phyloP scores from a whole-genome alignment of 2,329 filamentous ascomycete genomes.

The Sclerotinia minor region DNA sequence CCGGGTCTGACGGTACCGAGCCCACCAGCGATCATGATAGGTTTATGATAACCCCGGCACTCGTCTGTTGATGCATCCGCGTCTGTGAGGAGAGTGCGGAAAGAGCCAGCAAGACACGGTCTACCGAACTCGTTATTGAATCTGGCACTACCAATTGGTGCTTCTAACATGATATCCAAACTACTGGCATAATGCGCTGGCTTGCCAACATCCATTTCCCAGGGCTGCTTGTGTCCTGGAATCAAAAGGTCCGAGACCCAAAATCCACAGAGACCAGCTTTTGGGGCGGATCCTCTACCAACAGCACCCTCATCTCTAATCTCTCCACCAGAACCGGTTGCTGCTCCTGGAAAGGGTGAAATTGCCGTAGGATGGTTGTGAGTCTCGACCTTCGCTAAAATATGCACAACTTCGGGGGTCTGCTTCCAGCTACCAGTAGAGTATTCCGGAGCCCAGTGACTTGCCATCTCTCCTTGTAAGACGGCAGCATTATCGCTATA shows the following conservation, averaged over 20 bases:
- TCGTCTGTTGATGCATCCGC: constrained; percentile 57
- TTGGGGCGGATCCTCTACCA: constrained; percentile 86
- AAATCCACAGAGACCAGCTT: constrained; percentile 88
- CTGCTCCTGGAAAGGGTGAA: constrained; percentile 87
- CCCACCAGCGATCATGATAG: constrained; percentile 97
- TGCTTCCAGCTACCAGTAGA: constrained; percentile 84
- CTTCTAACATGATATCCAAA: constrained; percentile 96
- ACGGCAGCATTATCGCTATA: constrained; percentile 99
- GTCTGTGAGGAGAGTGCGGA: constrained; percentile 80
- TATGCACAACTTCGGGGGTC: constrained; percentile 82
- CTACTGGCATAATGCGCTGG: constrained; percentile 91
- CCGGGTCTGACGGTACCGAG: constrained; percentile 89
- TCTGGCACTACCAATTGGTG: constrained; percentile 87
- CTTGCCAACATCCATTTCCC: constrained; percentile 89
- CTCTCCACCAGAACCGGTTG: constrained; percentile 92
- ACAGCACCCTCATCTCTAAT: constrained; percentile 95
- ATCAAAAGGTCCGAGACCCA: constrained; percentile 94
- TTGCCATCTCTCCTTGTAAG: constrained; percentile 67
- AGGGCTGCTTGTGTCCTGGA: constrained; percentile 76
- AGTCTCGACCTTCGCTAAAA: constrained; percentile 92
- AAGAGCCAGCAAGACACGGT: constrained; percentile 84
- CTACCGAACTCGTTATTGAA: constrained; percentile 99
- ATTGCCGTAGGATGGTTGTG: constrained; percentile 98
- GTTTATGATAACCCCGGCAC: constrained; percentile 89
- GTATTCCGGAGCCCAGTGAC: constrained; percentile 85